Conservation (phyloP, 768 basidiomycete genomes). For the Lentinula detonsa region DNA sequence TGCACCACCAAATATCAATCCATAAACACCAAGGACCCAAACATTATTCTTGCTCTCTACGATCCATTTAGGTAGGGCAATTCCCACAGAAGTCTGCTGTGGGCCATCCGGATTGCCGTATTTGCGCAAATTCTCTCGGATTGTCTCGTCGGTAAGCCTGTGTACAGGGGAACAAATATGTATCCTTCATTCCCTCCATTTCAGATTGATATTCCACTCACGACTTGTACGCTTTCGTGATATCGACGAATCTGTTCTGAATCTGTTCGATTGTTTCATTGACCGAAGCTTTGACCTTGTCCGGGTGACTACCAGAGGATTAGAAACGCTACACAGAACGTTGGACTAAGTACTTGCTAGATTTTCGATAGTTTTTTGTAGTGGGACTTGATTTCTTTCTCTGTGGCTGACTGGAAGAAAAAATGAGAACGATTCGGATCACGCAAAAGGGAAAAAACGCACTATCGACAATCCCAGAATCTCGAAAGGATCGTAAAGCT, state of each 20-base stretch:
- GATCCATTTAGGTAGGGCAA: constrained; percentile 92
- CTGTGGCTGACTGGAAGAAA: constrained; percentile 27
- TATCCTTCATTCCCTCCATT: neutral
- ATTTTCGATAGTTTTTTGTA: constrained; percentile 87
- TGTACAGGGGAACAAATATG: neutral
- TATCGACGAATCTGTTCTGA: constrained; percentile 79
- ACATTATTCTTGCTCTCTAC: constrained; percentile 87
- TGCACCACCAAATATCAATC: constrained; percentile 77
- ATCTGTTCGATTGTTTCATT: constrained; percentile 87
- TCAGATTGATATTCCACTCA: constrained; percentile 28
- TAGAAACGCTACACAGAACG: neutral
- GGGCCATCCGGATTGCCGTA: constrained; percentile 96
- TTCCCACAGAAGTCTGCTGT: constrained; percentile 91
- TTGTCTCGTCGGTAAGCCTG: constrained; percentile 88
- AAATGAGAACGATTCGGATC: neutral
- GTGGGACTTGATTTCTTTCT: constrained; percentile 93
- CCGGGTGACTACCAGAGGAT: constrained; percentile 69
- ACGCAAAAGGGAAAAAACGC: constrained; percentile 14
- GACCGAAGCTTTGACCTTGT: constrained; percentile 81
- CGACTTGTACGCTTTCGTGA: constrained; percentile 98
- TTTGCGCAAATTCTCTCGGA: constrained; percentile 81
- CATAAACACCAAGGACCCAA: constrained; percentile 87
- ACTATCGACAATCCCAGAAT: constrained; percentile 78
- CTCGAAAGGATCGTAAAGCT: constrained; percentile 90
- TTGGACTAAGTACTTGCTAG: constrained; percentile 48